Evolutionary conservation across 371 early-diverging fungal species (phyloP), one percentile per base, ranked within the genome.

Genomic region (Mortierella sp.): DNA sequence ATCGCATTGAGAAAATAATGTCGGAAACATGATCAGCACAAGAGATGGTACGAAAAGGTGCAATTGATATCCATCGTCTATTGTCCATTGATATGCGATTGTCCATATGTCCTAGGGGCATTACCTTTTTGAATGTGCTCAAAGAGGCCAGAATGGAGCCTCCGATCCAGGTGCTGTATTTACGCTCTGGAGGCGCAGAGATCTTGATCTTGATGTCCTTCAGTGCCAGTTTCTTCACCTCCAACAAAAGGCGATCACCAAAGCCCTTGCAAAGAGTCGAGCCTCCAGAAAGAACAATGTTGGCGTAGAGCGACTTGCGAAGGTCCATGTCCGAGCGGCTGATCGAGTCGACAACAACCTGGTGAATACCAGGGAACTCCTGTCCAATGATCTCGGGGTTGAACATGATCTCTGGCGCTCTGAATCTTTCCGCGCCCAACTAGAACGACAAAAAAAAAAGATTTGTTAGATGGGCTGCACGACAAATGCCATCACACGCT

Each of bases 91-190:
- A 26, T 14, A 55, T 55, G 29, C 29, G 31, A 55, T 29, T 31
- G 55, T 13, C 29, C 3, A 11, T 11, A 14, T 31, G 16, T 14
- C 55, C 24, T n/a, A 50, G 29, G 4, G 34, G 22, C n/a, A 13
- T 22, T 70, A 77, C 82, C 82, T 81, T 81, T 72, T 81, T 81
- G 76, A 99, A 95, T 70, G 82, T 81, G 77, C 74, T 77, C 71
- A 81, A 64, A 39, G 99, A 99, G 70, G 99, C 99, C 78, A 99
- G 92, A 80, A 99, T 99, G 78, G 99, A 99, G 79, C 99, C 99
- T 93, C 99, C 99, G 88, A 99, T 99, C 99, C 99, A 99, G 89
- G 99, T 99, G 85, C 99, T 98, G 97, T 99, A 99, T 92, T 99
- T 99, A 88, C 99, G 96, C 91, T 99, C 99, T 70, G 99, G 99